Base-by-base conservation (phyloP, 2,329 filamentous ascomycete species). In the Fusarium sp. region DNA sequence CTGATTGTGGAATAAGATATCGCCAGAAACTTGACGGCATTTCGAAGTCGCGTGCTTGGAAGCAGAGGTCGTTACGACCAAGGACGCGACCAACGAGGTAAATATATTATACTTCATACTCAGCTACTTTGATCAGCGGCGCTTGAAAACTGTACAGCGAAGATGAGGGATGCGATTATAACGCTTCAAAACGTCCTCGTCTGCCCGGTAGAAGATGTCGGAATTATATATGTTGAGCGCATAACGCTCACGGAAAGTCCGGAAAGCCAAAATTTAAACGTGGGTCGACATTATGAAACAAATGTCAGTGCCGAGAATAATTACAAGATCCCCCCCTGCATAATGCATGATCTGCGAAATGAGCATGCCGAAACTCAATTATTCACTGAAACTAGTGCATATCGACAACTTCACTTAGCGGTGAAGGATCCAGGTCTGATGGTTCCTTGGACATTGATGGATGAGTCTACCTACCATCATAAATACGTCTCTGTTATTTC, bases 41-140 rank as follows among this genome's bases (percentile, higher is more conserved):
- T 7, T 33, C 3, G 29, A 14, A 1, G 21, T 10, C 7, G 8
- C 1, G 16, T 23, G 29, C 8, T 33, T 33, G 3, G 46, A 23
- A 49, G n/a, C 29, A 10, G 27, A 49, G 1, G 8, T 21, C 14
- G 16, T 0, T 3, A 10, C 5, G 4, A 5, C 5, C 5, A 1
- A 33, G 10, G 27, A 33, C 0, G 21, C 15, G 10, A 49, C 8
- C 6, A 49, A 33, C 0, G 15, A 14, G 8, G 0, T 5, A 3
- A 23, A 0, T 9, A 33, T 0, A 5, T 3, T 49, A 19, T 3
- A 19, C 8, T 23, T 49, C 46, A 49, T 49, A 10, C 4, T 33
- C 15, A 31, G 4, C 2, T 48, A 8, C 11, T 11, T n/a, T 4
- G 0, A 8, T n/a, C 1, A 12, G 27, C 21, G 21, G 10, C 25